Evolutionary conservation across 306 rosid species (phyloP).

Genomic region (Rubus idaeus): DNA sequence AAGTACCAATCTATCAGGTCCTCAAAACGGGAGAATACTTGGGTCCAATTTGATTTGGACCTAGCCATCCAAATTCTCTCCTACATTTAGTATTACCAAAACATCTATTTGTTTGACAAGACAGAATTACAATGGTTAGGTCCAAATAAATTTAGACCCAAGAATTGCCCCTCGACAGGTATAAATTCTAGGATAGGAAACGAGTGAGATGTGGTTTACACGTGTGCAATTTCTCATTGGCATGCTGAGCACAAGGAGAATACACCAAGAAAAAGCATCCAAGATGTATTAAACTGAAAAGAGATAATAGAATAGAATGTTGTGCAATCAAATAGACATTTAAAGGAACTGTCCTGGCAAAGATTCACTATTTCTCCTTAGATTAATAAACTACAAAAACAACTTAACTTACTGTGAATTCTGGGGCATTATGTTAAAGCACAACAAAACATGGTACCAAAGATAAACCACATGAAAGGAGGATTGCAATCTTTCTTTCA

Average conservation of each 20-base stretch:
- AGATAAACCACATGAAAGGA: background rate
- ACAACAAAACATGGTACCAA: background rate
- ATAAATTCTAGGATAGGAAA: background rate
- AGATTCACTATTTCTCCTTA: background rate
- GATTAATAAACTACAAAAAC: background rate
- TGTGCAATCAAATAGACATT: background rate
- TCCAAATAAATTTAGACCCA: background rate
- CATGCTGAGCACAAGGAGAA: background rate
- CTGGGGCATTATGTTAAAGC: background rate
- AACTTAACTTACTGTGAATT: background rate
- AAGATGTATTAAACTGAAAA: background rate
- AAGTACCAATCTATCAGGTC: background rate
- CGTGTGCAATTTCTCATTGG: background rate
- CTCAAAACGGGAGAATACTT: background rate
- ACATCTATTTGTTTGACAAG: too few relatives aligned
- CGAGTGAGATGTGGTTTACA: background rate
- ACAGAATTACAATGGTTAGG: background rate
- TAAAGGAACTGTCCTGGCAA: background rate
- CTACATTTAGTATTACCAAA: background rate
- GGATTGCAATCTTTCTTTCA: background rate
- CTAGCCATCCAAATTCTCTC: background rate
- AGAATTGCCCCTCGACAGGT: background rate
- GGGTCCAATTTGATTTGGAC: background rate
- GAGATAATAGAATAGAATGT: background rate
- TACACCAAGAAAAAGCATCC: background rate